Evolutionary conservation across 805 yeast species (phyloP).

Genomic region (Ogataea trehaloabstinens): DNA sequence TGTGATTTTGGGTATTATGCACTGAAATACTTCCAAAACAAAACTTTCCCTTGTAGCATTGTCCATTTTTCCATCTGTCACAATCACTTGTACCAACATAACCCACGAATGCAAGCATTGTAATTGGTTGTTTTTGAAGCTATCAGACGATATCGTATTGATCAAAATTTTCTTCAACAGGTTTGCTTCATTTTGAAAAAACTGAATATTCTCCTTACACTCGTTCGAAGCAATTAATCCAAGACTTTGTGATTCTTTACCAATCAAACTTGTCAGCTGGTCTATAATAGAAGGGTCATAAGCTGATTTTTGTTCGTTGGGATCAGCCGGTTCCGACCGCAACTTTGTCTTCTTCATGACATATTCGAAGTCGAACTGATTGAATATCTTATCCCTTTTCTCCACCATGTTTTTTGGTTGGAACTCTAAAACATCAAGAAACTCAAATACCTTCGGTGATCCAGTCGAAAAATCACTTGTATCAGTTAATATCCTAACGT

Average conservation of each 20-base stretch:
- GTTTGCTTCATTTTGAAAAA: constrained; percentile 23
- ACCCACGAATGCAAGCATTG: constrained; percentile 80
- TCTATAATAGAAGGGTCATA: constrained; percentile 45
- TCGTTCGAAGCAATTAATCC: constrained; percentile 25
- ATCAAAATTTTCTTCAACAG: constrained; percentile 39
- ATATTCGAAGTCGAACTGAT: constrained; percentile 37
- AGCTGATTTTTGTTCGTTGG: constrained; percentile 23
- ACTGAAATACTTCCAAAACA: constrained; percentile 73
- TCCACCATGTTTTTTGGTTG: constrained; percentile 44
- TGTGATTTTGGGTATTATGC: constrained; percentile 70
- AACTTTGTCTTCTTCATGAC: constrained; percentile 41
- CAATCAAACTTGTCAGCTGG: constrained; percentile 22
- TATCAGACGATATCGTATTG: constrained; percentile 44
- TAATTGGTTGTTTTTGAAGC: constrained; percentile 53
- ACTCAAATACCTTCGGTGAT: constrained; percentile 64
- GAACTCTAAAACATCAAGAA: constrained; percentile 69
- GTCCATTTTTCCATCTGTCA: constrained; percentile 56
- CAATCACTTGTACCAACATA: constrained; percentile 68
- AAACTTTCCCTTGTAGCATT: constrained; percentile 52
- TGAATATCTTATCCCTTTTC: constrained; percentile 35
- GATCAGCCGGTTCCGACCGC: constrained; percentile 20
- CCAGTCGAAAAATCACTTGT: constrained; percentile 50
- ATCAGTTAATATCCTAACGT: constrained; percentile 53
- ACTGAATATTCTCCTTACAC: constrained; percentile 10
- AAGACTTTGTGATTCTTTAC: constrained; percentile 24